These are phyloP conservation scores for Cercospora brassicicola DNA, from an alignment of 2,329 filamentous ascomycete genomes.

Conservation along the genomic window DNA sequence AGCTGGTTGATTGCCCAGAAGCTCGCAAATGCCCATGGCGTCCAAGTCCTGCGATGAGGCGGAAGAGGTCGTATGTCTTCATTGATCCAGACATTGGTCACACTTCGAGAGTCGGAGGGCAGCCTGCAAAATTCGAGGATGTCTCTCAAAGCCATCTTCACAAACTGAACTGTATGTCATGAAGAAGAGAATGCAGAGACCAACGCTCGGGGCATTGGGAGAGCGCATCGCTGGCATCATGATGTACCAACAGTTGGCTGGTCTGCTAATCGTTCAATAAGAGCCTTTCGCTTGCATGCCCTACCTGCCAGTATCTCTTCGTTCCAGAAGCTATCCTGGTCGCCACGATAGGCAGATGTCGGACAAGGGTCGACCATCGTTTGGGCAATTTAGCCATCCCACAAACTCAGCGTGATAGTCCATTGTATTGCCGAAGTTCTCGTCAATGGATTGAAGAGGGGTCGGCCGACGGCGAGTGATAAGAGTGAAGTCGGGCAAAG, in stretches of 20 bases:
- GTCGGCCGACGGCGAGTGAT: slow-evolving; percentile 11
- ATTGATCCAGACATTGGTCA: slow-evolving; percentile 42
- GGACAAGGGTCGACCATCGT: background rate
- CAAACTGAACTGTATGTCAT: background rate
- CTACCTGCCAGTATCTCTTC: background rate
- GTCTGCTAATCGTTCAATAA: background rate
- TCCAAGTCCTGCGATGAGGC: slow-evolving; percentile 43
- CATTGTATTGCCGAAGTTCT: background rate
- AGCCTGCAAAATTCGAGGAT: slow-evolving; percentile 28
- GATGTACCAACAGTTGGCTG: background rate
- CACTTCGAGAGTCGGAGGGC: slow-evolving; percentile 29
- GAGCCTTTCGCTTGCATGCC: background rate
- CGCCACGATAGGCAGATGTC: slow-evolving; percentile 10
- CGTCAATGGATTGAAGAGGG: background rate
- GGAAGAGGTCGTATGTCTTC: slow-evolving; percentile 46
- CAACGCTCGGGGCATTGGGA: background rate
- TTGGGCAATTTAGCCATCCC: background rate
- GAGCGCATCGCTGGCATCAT: background rate
- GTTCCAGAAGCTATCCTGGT: slow-evolving; percentile 1
- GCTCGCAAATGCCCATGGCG: slow-evolving; percentile 40
- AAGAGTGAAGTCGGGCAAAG: slow-evolving; percentile 2
- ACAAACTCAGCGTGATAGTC: background rate
- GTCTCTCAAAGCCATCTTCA: background rate
- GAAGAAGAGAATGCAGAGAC: background rate
- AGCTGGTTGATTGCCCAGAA: slow-evolving; percentile 48